Evolutionary conservation across 139 green algal genomes (phyloP), one percentile per base, ranked within the genome.

Genomic region (Dunaliella primolecta): DNA sequence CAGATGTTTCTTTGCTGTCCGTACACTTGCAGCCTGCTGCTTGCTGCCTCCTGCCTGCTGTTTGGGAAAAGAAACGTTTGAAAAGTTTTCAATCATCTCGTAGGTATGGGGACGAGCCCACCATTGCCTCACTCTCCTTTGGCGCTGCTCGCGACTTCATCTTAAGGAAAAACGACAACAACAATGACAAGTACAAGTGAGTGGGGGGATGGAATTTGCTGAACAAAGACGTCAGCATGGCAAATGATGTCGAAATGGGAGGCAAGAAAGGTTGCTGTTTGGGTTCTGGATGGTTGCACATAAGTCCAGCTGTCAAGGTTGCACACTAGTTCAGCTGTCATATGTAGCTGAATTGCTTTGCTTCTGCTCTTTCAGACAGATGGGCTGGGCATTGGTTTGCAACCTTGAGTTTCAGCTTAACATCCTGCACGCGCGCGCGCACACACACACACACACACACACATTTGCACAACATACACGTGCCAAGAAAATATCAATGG

Each of bases 111-210:
- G 33, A 32, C 21, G 2, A 29, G 20, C 85, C 85, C 20, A 90
- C 75, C 31, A 87, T 94, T 86, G 77, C 80, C 20, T 88, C 83
- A 15, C 89, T 91, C 2, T 94, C 92, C 1, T 89, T 95, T 84
- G 92, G 92, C 34, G 57, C 78, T 0, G n/a, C 78, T 1, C 75
- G 92, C 0, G 89, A 93, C 34, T 95, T 95, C 72, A 2, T 93
- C 64, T 75, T 95, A 81, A 87, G 92, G 2, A 38, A 79, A 46
- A 92, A 91, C 23, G 55, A 36, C 0, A 84, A 94, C 81, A 37
- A 84, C 25, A 30, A 80, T 27, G n/a, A 33, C 29, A 80, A 80
- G 30, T 7, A 25, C 7, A 64, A 64, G 46, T 64, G 15, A 64
- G 46, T 64, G n/a, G n/a, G n/a, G n/a, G n/a, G n/a, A n/a, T n/a